A percentile compares a stretch with the other conserved stretches of the same genome.
These are phyloP conservation scores for Botrytis galanthina DNA, from an alignment of 2,329 filamentous ascomycete genomes.

Conservation along the genomic window DNA sequence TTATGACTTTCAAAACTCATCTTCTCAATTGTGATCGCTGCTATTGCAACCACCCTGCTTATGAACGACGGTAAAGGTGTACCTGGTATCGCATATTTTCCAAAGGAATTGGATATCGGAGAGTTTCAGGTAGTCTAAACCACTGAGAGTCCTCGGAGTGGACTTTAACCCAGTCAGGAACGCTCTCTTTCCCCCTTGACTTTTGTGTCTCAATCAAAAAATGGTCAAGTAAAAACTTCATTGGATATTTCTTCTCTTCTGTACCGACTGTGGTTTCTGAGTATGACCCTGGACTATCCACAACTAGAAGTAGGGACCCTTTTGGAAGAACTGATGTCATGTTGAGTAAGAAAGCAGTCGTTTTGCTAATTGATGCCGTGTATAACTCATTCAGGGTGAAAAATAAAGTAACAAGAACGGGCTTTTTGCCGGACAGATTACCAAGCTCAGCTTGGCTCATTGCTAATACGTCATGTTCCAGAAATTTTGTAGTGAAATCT, in stretches of 20 bases:
- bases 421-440: conserved; percentile 35
- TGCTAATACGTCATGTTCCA: conserved; percentile 50
- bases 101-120: conserved; percentile 79
- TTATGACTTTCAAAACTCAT: background rate
- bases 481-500: conserved; percentile 45
- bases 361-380: conserved; percentile 66
- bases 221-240: conserved; percentile 89
- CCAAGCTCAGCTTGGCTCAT: conserved; percentile 41
- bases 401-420: conserved; percentile 72
- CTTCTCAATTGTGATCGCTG: background rate
- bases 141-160: conserved; percentile 75
- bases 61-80: conserved; percentile 66
- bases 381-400: conserved; percentile 98
- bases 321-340: conserved; percentile 58
- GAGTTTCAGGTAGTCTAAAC: conserved; percentile 68
- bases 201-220: conserved; percentile 58
- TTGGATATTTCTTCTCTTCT: conserved; percentile 72
- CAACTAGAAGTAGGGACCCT: conserved; percentile 73
- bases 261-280: conserved; percentile 71
- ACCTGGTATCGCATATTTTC: conserved; percentile 97
- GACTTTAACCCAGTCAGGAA: conserved; percentile 67
- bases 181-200: conserved; percentile 36
- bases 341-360: conserved; percentile 71
- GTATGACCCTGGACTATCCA: conserved; percentile 93
- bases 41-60: conserved; percentile 6